These are phyloP conservation scores for Cladophialophora psammophila DNA, from an alignment of 2,329 filamentous ascomycete genomes.

Conservation along the genomic window DNA sequence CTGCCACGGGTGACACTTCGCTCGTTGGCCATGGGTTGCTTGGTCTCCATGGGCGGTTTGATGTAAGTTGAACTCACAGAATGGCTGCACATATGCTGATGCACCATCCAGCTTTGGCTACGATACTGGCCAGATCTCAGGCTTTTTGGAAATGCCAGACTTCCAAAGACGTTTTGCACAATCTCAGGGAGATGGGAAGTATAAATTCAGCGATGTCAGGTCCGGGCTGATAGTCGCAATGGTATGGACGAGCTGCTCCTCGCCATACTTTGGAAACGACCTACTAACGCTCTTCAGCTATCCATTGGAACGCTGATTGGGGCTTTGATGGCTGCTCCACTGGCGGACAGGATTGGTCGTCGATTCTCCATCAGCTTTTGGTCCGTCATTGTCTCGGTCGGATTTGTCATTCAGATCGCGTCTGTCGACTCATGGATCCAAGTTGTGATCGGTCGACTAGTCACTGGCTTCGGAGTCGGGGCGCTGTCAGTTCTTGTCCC, in stretches of 20 bases:
- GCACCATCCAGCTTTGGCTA: constrained; percentile 45
- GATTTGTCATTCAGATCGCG: constrained; percentile 54
- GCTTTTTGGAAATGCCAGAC: constrained; percentile 52
- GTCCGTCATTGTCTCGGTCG: constrained; percentile 49
- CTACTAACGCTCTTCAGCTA: constrained; percentile 42
- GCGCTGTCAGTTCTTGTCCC: constrained; percentile 53
- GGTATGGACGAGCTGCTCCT: constrained; percentile 40
- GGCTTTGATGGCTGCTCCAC: constrained; percentile 53
- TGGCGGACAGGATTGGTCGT: constrained; percentile 54
- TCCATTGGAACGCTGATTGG: constrained; percentile 55
- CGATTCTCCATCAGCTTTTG: constrained; percentile 53
- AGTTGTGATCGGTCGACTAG: constrained; percentile 52
- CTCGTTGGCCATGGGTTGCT: constrained; percentile 50
- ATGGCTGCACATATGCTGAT: constrained; percentile 8
- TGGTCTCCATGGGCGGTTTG: constrained; percentile 55
- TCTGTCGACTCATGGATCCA: constrained; percentile 50
- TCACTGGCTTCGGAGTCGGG: constrained; percentile 54
- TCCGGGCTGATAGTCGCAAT: constrained; percentile 53
- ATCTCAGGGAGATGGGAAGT: constrained; percentile 41
- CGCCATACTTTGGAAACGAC: not conserved
- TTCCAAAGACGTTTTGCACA: constrained; percentile 51
- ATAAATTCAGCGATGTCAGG: constrained; percentile 51
- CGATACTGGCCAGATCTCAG: constrained; percentile 54
- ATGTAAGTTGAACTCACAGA: constrained; percentile 34
- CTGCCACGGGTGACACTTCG: constrained; percentile 45